These are phyloP conservation scores for Emericellopsis terricola DNA, from an alignment of 495 filamentous ascomycete genomes.

Conservation along the genomic window DNA sequence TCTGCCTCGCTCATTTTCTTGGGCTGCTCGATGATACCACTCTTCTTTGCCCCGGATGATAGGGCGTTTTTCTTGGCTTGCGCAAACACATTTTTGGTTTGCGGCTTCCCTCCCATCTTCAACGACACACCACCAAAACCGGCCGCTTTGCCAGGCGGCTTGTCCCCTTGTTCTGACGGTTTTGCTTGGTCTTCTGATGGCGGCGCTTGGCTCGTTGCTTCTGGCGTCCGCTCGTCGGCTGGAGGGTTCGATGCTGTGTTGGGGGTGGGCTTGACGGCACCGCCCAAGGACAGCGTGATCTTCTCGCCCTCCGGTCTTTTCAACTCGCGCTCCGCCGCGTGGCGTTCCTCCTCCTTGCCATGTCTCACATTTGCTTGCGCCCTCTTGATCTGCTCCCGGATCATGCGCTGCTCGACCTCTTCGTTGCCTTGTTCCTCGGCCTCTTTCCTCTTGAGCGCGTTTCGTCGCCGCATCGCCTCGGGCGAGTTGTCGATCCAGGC, in stretches of 20 bases:
- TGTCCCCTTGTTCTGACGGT: not conserved
- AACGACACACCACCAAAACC: conserved; percentile 19
- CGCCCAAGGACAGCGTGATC: conserved; percentile 58
- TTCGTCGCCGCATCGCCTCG: conserved; percentile 59
- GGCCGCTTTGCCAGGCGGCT: conserved; percentile 5
- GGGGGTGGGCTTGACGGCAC: conserved; percentile 22
- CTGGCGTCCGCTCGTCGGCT: conserved; percentile 12
- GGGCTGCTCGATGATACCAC: conserved; percentile 28
- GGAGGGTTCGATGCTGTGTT: conserved; percentile 7
- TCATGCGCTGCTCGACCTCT: conserved; percentile 62
- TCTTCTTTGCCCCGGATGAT: conserved; percentile 38
- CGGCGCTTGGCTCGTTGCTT: conserved; percentile 8
- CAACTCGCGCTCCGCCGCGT: conserved; percentile 29
- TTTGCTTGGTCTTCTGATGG: not conserved
- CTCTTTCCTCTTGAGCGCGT: conserved; percentile 69
- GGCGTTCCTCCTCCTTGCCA: conserved; percentile 19
- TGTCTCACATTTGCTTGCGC: conserved; percentile 39
- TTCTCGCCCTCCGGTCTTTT: conserved; percentile 66
- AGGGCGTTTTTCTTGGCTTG: conserved; percentile 47
- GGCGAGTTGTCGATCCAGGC: conserved; percentile 83
- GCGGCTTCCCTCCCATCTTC: conserved; percentile 35
- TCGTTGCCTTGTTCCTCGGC: conserved; percentile 77
- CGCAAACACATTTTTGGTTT: conserved; percentile 77
- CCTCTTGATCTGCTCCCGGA: conserved; percentile 61
- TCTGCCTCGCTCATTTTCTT: conserved; percentile 83